A percentile compares a stretch with the other conserved stretches of the same genome.
These are phyloP conservation scores for Phaeomoniella chlamydospora DNA, from an alignment of 2,329 filamentous ascomycete genomes.

Conservation along the genomic window DNA sequence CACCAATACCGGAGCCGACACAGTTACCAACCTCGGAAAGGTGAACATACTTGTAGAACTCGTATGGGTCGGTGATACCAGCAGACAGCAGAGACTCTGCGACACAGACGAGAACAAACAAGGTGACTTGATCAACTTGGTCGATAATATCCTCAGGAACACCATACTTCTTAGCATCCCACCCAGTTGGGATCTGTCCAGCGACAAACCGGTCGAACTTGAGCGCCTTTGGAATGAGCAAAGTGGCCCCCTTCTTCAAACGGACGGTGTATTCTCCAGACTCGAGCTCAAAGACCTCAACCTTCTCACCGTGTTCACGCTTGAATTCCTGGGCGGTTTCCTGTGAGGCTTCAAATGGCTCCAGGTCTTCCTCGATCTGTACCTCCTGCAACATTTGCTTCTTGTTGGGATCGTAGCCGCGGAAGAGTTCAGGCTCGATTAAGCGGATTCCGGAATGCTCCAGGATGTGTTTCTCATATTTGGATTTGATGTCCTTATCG, in stretches of 20 bases:
- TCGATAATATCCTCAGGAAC: conserved; percentile 95
- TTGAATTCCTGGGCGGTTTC: conserved; percentile 96
- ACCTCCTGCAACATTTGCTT: conserved; percentile 98
- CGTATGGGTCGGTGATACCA: conserved; percentile 96
- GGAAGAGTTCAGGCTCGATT: conserved; percentile 93
- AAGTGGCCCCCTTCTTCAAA: conserved; percentile 84
- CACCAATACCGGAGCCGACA: conserved; percentile 95
- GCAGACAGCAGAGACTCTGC: conserved; percentile 80
- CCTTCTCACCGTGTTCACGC: conserved; percentile 92
- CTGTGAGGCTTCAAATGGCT: conserved; percentile 93
- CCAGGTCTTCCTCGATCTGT: conserved; percentile 90
- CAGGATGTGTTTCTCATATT: conserved; percentile 93
- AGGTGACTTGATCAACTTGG: conserved; percentile 90
- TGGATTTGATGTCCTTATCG: conserved; percentile 93
- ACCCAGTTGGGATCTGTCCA: conserved; percentile 91
- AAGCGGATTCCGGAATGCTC: conserved; percentile 95
- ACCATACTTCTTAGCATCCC: conserved; percentile 93
- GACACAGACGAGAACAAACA: conserved; percentile 88
- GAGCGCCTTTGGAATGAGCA: conserved; percentile 93
- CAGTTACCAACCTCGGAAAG: conserved; percentile 97
- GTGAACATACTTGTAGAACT: conserved; percentile 99
- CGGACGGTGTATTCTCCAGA: conserved; percentile 90
- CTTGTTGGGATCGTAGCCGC: conserved; percentile 94
- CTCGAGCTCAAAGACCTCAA: conserved; percentile 93
- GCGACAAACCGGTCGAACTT: conserved; percentile 95